Conservation (phyloP, 2,329 filamentous ascomycete species). For the Penicillium frequentans region DNA sequence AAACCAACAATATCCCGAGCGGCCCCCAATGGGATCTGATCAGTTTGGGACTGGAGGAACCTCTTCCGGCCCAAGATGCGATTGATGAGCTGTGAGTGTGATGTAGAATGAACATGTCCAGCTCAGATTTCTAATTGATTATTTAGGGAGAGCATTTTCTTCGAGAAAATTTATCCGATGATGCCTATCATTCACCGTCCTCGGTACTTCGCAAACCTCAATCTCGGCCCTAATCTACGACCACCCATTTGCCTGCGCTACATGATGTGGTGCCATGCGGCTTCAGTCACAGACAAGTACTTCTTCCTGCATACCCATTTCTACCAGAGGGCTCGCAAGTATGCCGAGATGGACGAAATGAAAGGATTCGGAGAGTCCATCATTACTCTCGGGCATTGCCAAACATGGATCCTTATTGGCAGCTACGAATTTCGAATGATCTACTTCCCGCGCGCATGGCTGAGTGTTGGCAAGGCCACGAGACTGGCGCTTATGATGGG, state of each 20-base stretch:
- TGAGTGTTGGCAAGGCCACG: constrained; percentile 81
- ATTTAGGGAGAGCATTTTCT: constrained; percentile 73
- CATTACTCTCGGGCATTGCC: constrained; percentile 81
- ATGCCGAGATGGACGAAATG: constrained; percentile 85
- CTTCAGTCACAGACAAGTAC: constrained; percentile 80
- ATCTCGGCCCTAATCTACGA: constrained; percentile 79
- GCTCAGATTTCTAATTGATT: constrained; percentile 15
- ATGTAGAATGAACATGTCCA: neutral
- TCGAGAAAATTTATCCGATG: constrained; percentile 84
- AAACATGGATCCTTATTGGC: constrained; percentile 76
- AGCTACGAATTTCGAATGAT: constrained; percentile 96
- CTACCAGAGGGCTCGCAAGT: constrained; percentile 85
- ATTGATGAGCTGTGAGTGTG: constrained; percentile 75
- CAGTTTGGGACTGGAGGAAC: constrained; percentile 76
- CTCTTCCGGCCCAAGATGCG: constrained; percentile 73
- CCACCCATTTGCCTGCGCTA: constrained; percentile 88
- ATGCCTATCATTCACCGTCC: constrained; percentile 86
- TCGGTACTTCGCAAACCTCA: constrained; percentile 84
- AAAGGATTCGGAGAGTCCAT: constrained; percentile 88
- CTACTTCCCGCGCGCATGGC: constrained; percentile 95
- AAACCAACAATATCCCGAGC: constrained; percentile 24
- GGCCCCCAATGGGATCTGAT: constrained; percentile 83
- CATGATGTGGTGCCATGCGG: constrained; percentile 94
- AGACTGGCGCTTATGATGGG: constrained; percentile 89
- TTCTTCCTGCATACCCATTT: constrained; percentile 78